Evolutionary conservation across 2,329 filamentous ascomycete species (phyloP), one percentile per base, ranked within the genome.

Genomic region (Fusarium austroafricanum): DNA sequence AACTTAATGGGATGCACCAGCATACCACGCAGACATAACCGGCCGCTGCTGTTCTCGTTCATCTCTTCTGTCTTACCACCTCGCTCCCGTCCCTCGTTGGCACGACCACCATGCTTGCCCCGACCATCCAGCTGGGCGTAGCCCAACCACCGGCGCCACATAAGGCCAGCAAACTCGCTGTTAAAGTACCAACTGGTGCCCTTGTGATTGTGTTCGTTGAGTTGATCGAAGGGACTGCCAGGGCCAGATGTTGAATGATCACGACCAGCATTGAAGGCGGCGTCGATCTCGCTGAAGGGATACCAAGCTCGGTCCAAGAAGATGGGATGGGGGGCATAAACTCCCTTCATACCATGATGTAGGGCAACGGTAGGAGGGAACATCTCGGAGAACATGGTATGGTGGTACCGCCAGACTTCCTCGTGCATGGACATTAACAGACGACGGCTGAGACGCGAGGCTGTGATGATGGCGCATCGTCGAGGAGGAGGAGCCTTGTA

Each of bases 181-280:
- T 93, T 91, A 78, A 93, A 96, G 78, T 95, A 96, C 92, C 92
- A 97, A 43, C 86, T 93, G 42, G 90, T 90, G 15, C 93, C 92
- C 71, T 88, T 87, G 81, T 95, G 93, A 78, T 94, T 94, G 77
- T 93, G 92, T 79, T 96, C 93, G 53, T 93, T 89, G 68, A 87
- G 84, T 20, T 84, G 73, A 57, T 90, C 88, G 70, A 91, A 93
- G 9, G 92, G 85, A 38, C 88, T 90, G 35, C 90, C 89, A 29
- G 83, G 81, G 2, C 90, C 87, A 10, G 89, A 87, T 0, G 89
- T 85, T 2, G 86, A 89, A 65, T 89, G 88, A 70, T 90, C 87
- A n/a, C 86, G 82, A 23, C 91, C 90, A 28, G 87, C 89, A 74
- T 97, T 96, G 83, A 96, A 95, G 10, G 92, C 87, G n/a, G 83